phyloP scores from a whole-genome alignment of 1,284 basidiomycete genomes.

The Porodaedalea pini region DNA sequence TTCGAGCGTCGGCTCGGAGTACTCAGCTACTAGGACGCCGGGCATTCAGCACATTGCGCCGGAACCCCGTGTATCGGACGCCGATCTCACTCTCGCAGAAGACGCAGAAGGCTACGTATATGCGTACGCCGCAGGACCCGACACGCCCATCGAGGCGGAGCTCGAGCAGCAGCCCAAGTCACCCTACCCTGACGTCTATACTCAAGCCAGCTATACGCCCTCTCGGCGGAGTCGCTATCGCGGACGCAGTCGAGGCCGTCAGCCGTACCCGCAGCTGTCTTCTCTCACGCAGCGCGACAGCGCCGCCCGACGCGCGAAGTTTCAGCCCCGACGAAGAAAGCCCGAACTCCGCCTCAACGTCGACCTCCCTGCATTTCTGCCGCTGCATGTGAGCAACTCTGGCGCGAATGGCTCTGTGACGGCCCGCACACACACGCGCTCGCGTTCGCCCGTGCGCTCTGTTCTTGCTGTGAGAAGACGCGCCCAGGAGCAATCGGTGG shows the following conservation, averaged over 20 bases:
- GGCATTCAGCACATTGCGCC: conserved; percentile 5
- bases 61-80: conserved; percentile 18
- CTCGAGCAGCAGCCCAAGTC: conserved; percentile 6
- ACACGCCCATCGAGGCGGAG: conserved; percentile 7
- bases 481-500: conserved; percentile 15
- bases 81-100: conserved; percentile 14
- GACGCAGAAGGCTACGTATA: conserved; percentile 17
- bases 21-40: conserved; percentile 16
- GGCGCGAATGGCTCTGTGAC: conserved; percentile 12
- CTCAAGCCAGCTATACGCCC: conserved; percentile 13
- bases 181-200: conserved; percentile 11
- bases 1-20: conserved; percentile 13
- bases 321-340: conserved; percentile 13
- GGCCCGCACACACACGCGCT: conserved; percentile 15
- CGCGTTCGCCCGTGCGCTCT: conserved; percentile 12
- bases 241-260: conserved; percentile 19
- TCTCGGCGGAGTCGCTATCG: conserved; percentile 15
- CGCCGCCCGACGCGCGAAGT: conserved; percentile 5
- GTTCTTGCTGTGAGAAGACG: conserved; percentile 16
- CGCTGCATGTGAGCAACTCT: not conserved
- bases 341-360: conserved; percentile 20
- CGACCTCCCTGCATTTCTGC: conserved; percentile 17
- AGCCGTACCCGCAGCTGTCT: conserved; percentile 18
- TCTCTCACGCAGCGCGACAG: conserved; percentile 6
- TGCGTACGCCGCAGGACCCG: conserved; percentile 8